Base-by-base conservation (phyloP, 2,329 filamentous ascomycete species). In the Drechslerella coelobrocha region DNA sequence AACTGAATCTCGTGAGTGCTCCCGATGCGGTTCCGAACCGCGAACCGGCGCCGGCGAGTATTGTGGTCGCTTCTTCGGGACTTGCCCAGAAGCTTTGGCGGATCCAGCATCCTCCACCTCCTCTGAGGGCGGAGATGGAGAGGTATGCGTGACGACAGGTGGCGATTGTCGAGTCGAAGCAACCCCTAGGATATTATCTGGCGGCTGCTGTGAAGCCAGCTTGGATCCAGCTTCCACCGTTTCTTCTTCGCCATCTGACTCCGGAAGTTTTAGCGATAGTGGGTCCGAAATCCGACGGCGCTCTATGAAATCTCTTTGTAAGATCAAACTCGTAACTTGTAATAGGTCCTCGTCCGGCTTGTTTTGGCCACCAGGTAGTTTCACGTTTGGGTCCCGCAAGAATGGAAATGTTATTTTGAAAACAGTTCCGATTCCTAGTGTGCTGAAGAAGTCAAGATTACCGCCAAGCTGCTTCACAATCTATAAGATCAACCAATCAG, bases 351-450 rank as follows among this genome's bases (percentile, higher is more conserved):
- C 65, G n/a, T 27, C 56, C 12, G 23, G 59, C 41, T 69, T 61
- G 10, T 62, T 52, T n/a, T 39, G 53, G 7, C 17, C 52, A n/a
- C 17, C 34, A 12, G 57, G 65, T 9, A 69, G n/a, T 26, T 41
- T 62, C 9, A 24, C 47, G 24, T 53, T 69, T 17, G 14, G 10
- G 19, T 62, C 65, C 34, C 45, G 54, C 26, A 62, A 26, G 52
- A 69, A 69, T 12, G 65, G 65, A 37, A 69, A 69, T 12, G 65
- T 69, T 14, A 69, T 69, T 27, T 69, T 69, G 57, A 69, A 69
- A 34, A 69, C 57, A 5, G 65, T 57, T 8, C 65, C 65, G n/a
- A 69, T 69, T 23, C 65, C 65, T 2, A 69, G 29, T 3, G 65
- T 69, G 23, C 65, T 69, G 39, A 69, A 69, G 52, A 69, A 69